phyloP scores from a whole-genome alignment of 2,329 filamentous ascomycete species.

The Hypoxylon sp. region DNA sequence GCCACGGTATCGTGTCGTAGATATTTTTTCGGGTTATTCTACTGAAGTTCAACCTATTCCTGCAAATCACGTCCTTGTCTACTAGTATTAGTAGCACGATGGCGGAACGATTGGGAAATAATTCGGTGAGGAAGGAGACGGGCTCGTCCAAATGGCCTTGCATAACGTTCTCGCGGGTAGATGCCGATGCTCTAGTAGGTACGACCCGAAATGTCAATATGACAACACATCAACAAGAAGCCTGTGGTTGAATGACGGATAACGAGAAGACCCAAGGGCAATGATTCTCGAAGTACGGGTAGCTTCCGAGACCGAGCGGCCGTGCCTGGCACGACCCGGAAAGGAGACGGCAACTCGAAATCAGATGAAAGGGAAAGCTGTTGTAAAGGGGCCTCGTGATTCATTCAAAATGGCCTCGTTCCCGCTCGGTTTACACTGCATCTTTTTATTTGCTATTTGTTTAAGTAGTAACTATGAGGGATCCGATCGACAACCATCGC shows the following conservation, averaged over 20 bases:
- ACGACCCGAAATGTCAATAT: neutral
- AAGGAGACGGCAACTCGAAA: neutral
- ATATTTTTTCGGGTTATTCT: neutral
- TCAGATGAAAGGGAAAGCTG: neutral
- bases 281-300: neutral
- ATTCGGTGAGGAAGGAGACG: neutral
- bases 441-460: neutral
- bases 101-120: neutral
- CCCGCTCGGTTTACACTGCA: neutral
- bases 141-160: too few species aligned
- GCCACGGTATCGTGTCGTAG: too few species aligned
- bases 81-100: neutral
- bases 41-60: neutral
- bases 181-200: constrained; percentile 12
- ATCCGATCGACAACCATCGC: too few species aligned
- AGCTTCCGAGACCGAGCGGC: constrained; percentile 5
- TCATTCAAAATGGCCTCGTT: neutral
- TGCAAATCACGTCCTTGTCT: neutral
- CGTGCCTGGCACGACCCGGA: neutral
- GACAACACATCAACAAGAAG: neutral
- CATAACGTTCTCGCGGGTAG: constrained; percentile 11
- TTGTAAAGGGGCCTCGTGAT: neutral
- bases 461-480: too few species aligned
- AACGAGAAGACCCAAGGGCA: neutral
- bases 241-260: neutral